Percentiles rank a stretch among this genome's conserved stretches.
phyloP scores from a whole-genome alignment of 2,329 filamentous ascomycete species.

The Colletotrichum lupini region DNA sequence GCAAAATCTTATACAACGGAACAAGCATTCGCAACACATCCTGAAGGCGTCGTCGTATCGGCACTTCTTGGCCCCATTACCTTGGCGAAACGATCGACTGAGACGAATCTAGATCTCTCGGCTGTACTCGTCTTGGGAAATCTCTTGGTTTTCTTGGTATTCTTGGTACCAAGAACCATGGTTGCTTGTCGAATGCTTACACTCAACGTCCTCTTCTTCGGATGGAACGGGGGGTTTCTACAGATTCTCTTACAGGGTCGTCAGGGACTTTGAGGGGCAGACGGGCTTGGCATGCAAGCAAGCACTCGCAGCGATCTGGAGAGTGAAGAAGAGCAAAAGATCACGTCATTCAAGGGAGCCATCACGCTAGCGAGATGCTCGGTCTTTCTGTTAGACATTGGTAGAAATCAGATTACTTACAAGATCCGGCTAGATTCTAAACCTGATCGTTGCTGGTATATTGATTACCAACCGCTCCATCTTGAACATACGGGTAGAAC shows the following conservation, averaged over 20 bases:
- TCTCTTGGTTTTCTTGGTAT: neutral
- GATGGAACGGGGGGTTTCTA: neutral
- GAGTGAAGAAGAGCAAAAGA: neutral
- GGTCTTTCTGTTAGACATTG: neutral
- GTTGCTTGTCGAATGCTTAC: neutral
- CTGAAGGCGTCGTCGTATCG: neutral
- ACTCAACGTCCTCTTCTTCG: neutral
- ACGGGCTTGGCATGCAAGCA: neutral
- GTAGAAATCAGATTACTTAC: neutral
- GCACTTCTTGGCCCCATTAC: neutral
- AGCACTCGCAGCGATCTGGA: neutral
- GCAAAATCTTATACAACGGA: too few relatives aligned
- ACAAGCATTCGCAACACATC: neutral
- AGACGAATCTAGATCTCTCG: slow-evolving; percentile 16
- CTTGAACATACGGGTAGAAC: neutral
- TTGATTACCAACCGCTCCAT: neutral
- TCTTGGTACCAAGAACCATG: neutral
- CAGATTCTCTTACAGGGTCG: neutral
- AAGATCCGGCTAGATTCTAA: neutral
- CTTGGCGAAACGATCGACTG: slow-evolving; percentile 24
- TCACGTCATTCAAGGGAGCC: neutral
- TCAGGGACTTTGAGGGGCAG: neutral
- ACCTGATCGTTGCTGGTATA: neutral
- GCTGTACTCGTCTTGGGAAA: neutral
- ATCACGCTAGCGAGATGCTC: neutral